A percentile compares a stretch with the other conserved stretches of the same genome.
Conservation (phyloP, 2,329 filamentous ascomycete genomes). For the Colletotrichum cordylinicola region DNA sequence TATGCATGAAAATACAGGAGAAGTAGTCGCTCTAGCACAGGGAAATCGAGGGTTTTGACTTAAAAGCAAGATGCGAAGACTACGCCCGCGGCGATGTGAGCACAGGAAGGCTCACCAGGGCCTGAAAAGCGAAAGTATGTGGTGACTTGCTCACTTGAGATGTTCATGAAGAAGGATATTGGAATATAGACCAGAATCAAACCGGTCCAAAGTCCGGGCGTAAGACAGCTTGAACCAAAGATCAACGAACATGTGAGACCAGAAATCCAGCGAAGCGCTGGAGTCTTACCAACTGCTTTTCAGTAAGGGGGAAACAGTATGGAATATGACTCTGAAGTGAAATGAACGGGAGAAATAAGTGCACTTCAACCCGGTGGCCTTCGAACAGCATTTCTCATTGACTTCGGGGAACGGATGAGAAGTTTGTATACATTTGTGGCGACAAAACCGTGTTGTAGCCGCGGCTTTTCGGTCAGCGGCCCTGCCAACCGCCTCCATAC, state of each 20-base stretch:
- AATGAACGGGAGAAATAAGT: neutral
- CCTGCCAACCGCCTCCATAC: neutral
- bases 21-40: too few species aligned
- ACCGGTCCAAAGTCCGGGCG: neutral
- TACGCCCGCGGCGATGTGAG: accelerated
- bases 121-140: neutral
- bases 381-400: neutral
- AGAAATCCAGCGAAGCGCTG: neutral
- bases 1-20: too few species aligned
- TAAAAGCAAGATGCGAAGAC: neutral
- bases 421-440: neutral
- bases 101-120: neutral
- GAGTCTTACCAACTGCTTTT: neutral
- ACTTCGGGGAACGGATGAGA: neutral
- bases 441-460: neutral
- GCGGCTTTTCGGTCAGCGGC: neutral
- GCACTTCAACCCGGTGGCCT: neutral
- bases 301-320: neutral
- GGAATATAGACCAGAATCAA: neutral
- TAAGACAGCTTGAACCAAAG: neutral
- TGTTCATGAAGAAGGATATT: neutral
- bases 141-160: neutral
- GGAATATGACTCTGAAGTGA: neutral
- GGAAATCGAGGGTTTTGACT: too few species aligned
- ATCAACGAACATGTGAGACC: neutral